phyloP scores from a whole-genome alignment of 495 filamentous ascomycete genomes.

The Trichocladium uniseriatum region DNA sequence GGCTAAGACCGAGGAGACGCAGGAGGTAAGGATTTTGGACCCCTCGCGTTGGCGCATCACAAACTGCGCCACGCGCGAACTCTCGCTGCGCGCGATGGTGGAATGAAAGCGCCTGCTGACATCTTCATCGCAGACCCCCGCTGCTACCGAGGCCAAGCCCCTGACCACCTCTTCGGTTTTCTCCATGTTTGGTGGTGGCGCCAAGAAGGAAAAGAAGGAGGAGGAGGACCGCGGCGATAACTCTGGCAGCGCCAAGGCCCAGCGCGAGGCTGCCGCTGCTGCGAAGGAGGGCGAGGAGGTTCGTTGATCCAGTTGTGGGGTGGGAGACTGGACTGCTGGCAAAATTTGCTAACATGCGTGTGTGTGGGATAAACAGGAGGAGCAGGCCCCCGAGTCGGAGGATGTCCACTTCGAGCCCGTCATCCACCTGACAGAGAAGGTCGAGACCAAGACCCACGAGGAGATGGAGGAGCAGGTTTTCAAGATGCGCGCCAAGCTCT shows the following conservation, averaged over 20 bases:
- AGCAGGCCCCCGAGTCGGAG: conserved; percentile 68
- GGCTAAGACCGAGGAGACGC: conserved; percentile 21
- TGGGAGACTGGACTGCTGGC: neutral
- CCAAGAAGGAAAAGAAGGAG: conserved; percentile 72
- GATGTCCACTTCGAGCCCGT: conserved; percentile 97
- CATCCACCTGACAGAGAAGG: conserved; percentile 86
- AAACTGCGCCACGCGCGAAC: too few species aligned
- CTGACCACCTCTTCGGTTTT: conserved; percentile 55
- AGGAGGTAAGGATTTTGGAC: conserved; percentile 14
- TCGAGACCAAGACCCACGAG: conserved; percentile 96
- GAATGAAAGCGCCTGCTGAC: too few species aligned
- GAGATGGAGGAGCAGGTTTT: conserved; percentile 91
- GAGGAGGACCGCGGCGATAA: conserved; percentile 67
- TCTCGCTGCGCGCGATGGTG: too few species aligned
- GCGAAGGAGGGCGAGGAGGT: conserved; percentile 36
- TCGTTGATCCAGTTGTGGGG: conserved; percentile 2
- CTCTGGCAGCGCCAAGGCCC: conserved; percentile 78
- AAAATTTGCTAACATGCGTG: neutral
- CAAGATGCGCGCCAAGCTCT: conserved; percentile 99
- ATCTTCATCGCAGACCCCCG: too few species aligned
- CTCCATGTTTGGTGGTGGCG: conserved; percentile 95
- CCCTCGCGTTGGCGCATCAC: too few species aligned
- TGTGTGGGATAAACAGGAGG: conserved; percentile 35
- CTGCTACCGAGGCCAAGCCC: conserved; percentile 19
- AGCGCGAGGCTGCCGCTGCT: conserved; percentile 54